A percentile compares a stretch with the other conserved stretches of the same genome.
These are phyloP conservation scores for Talaromyces liani DNA, from an alignment of 495 filamentous ascomycete genomes.

Conservation along the genomic window DNA sequence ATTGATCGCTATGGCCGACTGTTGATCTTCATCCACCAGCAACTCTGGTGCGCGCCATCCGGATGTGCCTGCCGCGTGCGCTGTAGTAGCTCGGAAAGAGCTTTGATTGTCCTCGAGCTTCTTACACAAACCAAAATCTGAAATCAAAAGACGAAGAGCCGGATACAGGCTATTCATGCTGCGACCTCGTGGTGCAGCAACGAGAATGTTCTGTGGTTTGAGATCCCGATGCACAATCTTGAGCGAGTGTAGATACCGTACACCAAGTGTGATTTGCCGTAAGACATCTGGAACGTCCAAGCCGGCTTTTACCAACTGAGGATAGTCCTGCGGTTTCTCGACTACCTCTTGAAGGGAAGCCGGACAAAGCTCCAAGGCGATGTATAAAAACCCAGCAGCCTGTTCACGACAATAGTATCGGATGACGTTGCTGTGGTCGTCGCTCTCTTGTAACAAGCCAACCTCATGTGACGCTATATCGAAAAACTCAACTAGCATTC, in stretches of 20 bases:
- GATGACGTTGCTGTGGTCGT: constrained; percentile 94
- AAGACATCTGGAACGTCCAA: constrained; percentile 59
- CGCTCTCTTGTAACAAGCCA: constrained; percentile 79
- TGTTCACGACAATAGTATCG: constrained; percentile 90
- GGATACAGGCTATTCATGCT: constrained; percentile 14
- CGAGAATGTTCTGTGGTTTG: constrained; percentile 95
- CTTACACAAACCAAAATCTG: constrained; percentile 96
- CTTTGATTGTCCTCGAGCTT: constrained; percentile 94
- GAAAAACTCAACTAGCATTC: constrained; percentile 91
- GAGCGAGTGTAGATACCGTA: constrained; percentile 82
- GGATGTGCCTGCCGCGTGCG: constrained; percentile 85
- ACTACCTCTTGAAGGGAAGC: constrained; percentile 87
- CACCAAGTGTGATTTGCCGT: constrained; percentile 77
- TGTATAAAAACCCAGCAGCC: constrained; percentile 87
- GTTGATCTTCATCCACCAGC: constrained; percentile 66
- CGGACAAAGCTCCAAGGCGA: constrained; percentile 91
- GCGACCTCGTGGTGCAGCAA: constrained; percentile 47
- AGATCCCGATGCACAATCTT: constrained; percentile 96
- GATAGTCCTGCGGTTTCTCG: constrained; percentile 57
- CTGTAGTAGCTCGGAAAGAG: constrained; percentile 88
- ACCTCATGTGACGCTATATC: constrained; percentile 95
- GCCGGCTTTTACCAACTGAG: constrained; percentile 42
- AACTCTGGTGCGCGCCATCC: constrained; percentile 96
- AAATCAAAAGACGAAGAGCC: constrained; percentile 72
- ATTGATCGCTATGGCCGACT: constrained; percentile 16